These are phyloP conservation scores for Ceriops zippeliana DNA, from an alignment of 345 rosid species.

Conservation along the genomic window DNA sequence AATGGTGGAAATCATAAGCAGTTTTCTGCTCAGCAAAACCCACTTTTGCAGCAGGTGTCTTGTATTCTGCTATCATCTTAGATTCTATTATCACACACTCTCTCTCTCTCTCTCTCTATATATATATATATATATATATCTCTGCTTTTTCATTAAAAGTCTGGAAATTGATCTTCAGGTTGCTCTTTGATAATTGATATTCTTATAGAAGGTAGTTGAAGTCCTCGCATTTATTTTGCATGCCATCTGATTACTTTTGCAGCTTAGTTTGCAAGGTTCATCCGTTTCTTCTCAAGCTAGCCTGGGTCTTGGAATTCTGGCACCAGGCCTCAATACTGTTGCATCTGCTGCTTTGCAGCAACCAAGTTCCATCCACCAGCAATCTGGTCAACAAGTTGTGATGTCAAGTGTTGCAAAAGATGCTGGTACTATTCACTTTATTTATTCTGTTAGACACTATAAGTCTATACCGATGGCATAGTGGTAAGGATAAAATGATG, in stretches of 20 bases:
- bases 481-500: slow-evolving; percentile 16
- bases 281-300: slow-evolving; percentile 63
- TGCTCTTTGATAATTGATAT: not conserved
- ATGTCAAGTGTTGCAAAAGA: slow-evolving; percentile 47
- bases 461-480: not conserved
- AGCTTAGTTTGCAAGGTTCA: slow-evolving; percentile 64
- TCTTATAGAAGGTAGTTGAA: not conserved
- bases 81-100: not conserved
- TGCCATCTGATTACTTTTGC: slow-evolving; percentile 18
- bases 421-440: slow-evolving; percentile 37
- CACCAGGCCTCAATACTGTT: slow-evolving; percentile 50
- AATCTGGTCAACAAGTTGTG: slow-evolving; percentile 60
- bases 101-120: too few relatives aligned
- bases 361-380: slow-evolving; percentile 58
- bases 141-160: not conserved
- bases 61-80: slow-evolving; percentile 20
- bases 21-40: slow-evolving; percentile 80
- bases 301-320: slow-evolving; percentile 70
- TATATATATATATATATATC: too few relatives aligned
- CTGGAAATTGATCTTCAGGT: not conserved
- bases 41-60: slow-evolving; percentile 73
- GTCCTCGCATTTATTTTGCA: not conserved
- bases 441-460: not conserved
- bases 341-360: slow-evolving; percentile 60
- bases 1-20: slow-evolving; percentile 82